Conservation (phyloP, 805 yeast genomes). For the Lachancea meyersii region DNA sequence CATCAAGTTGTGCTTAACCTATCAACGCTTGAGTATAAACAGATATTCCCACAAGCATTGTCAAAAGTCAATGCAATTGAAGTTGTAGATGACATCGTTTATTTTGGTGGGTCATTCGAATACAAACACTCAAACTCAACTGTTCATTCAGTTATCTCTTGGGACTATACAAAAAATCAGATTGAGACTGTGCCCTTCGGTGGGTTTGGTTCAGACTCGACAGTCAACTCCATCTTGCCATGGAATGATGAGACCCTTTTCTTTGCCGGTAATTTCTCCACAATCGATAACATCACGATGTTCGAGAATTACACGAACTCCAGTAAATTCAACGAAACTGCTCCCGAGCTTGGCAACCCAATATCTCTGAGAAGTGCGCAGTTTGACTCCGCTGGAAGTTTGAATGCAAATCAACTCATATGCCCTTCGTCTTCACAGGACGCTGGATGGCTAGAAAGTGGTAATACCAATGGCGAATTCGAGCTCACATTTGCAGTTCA, state of each 20-base stretch:
- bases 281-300: constrained; percentile 48
- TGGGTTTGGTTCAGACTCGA: constrained; percentile 63
- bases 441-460: constrained; percentile 47
- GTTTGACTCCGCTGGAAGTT: constrained; percentile 39
- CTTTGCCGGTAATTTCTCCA: constrained; percentile 72
- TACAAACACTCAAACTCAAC: constrained; percentile 42
- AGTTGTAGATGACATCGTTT: constrained; percentile 49
- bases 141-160: constrained; percentile 48
- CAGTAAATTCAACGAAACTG: constrained; percentile 21
- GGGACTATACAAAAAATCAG: constrained; percentile 42
- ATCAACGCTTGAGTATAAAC: constrained; percentile 22
- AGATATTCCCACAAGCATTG: constrained; percentile 23
- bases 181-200: constrained; percentile 55
- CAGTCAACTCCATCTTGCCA: constrained; percentile 56
- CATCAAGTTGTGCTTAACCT: constrained; percentile 33
- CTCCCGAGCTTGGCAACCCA: constrained; percentile 50
- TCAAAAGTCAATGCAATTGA: constrained; percentile 39
- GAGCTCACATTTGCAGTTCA: constrained; percentile 50
- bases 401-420: constrained; percentile 36
- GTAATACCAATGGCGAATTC: constrained; percentile 57
- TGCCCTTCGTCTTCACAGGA: constrained; percentile 48
- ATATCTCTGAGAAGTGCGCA: constrained; percentile 53
- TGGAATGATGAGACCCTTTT: constrained; percentile 47
- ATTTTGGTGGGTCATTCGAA: constrained; percentile 74
- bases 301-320: constrained; percentile 21